A percentile compares a stretch with the other conserved stretches of the same genome.
These are phyloP conservation scores for Pseudoturritis turrita DNA, from an alignment of 345 rosid genomes.

Conservation along the genomic window DNA sequence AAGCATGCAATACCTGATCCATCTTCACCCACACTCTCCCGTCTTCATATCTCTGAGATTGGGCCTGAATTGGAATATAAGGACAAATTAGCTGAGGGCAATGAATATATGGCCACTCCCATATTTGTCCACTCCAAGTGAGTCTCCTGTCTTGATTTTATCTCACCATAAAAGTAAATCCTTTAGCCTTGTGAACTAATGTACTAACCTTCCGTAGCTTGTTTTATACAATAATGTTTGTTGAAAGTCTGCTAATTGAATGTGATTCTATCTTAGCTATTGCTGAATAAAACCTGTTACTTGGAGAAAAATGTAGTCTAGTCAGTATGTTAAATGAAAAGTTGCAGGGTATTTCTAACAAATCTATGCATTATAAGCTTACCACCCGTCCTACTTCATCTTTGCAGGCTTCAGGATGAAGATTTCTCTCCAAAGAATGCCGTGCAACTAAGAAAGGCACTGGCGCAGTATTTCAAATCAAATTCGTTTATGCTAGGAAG, in stretches of 20 bases:
- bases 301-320: neutral
- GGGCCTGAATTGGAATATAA: constrained; percentile 50
- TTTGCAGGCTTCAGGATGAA: constrained; percentile 56
- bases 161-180: neutral
- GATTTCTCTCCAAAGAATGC: constrained; percentile 36
- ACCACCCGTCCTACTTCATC: neutral
- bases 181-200: neutral
- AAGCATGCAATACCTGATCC: constrained; percentile 88
- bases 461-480: constrained; percentile 42
- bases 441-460: constrained; percentile 40
- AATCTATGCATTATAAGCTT: neutral
- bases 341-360: neutral
- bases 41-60: constrained; percentile 38
- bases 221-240: neutral
- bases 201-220: neutral
- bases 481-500: constrained; percentile 50
- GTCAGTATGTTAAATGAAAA: neutral
- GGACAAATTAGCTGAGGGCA: constrained; percentile 46
- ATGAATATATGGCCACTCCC: constrained; percentile 69
- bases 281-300: neutral
- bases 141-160: constrained; percentile 26
- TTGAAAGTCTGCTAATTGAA: neutral
- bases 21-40: constrained; percentile 44
- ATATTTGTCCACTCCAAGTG: constrained; percentile 78
- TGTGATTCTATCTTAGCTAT: neutral